Conservation (phyloP, 1,284 basidiomycete genomes). For the Irpex sp. region DNA sequence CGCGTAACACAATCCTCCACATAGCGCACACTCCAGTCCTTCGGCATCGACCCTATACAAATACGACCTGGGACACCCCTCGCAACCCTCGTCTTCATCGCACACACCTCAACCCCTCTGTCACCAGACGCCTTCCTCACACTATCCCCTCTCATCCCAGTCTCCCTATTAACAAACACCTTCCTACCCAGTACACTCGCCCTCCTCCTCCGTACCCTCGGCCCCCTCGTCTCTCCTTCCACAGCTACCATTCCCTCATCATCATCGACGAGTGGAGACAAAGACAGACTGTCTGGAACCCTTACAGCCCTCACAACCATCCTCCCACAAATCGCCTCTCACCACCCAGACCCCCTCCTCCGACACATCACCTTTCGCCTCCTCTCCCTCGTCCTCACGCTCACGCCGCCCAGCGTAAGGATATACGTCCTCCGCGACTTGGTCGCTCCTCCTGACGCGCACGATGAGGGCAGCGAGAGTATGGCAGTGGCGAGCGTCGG, state of each 20-base stretch:
- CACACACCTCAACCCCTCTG: constrained; percentile 32
- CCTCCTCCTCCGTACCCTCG: constrained; percentile 45
- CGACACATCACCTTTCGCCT: constrained; percentile 60
- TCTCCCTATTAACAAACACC: constrained; percentile 47
- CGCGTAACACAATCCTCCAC: neutral
- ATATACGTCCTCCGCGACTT: constrained; percentile 50
- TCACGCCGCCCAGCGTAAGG: constrained; percentile 42
- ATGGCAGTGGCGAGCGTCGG: constrained; percentile 66
- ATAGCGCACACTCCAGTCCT: constrained; percentile 19
- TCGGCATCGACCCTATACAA: constrained; percentile 16
- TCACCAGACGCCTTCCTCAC: constrained; percentile 26
- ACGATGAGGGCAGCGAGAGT: constrained; percentile 31
- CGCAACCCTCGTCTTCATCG: constrained; percentile 43
- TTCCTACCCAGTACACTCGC: constrained; percentile 56
- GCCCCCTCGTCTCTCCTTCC: constrained; percentile 19
- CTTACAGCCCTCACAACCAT: constrained; percentile 43
- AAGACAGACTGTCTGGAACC: constrained; percentile 29
- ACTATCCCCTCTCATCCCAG: constrained; percentile 42
- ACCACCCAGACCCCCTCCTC: constrained; percentile 51
- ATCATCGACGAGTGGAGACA: constrained; percentile 17
- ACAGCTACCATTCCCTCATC: constrained; percentile 24
- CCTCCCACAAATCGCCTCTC: constrained; percentile 53
- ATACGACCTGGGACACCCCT: constrained; percentile 19
- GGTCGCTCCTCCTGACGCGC: constrained; percentile 37
- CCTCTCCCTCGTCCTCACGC: constrained; percentile 47